Conservation (phyloP, 2,329 filamentous ascomycete species). For the Nigrograna mackinnonii region DNA sequence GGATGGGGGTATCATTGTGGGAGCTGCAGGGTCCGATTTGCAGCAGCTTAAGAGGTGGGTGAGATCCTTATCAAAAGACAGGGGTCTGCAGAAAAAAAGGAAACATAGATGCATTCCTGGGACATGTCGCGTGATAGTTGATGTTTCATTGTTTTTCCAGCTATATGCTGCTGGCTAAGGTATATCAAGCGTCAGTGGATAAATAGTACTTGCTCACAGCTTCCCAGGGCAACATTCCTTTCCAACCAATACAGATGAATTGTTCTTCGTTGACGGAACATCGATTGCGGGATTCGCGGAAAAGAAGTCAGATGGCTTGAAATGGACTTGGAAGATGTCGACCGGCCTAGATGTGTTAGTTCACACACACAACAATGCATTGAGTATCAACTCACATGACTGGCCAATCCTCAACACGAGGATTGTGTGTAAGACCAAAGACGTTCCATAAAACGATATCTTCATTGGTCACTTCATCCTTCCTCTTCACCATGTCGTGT, state of each 20-base stretch:
- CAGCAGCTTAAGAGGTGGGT: too few relatives aligned
- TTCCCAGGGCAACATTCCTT: conserved; percentile 25
- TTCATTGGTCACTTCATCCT: conserved; percentile 46
- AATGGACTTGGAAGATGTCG: conserved; percentile 52
- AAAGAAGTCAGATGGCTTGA: conserved; percentile 59
- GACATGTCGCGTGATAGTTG: too few relatives aligned
- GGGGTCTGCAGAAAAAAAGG: too few relatives aligned
- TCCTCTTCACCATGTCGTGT: conserved; percentile 46
- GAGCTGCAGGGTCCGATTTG: too few relatives aligned
- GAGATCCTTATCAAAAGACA: too few relatives aligned
- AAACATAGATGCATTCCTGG: too few relatives aligned
- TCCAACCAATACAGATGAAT: conserved; percentile 28
- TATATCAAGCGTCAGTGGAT: too few relatives aligned
- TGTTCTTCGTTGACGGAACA: conserved; percentile 47
- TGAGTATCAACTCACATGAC: conserved; percentile 38
- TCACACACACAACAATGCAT: background rate
- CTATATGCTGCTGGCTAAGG: too few relatives aligned
- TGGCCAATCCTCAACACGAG: conserved; percentile 54
- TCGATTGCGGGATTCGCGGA: conserved; percentile 57
- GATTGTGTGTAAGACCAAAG: conserved; percentile 57
- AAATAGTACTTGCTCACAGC: too few relatives aligned
- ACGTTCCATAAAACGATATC: conserved; percentile 56
- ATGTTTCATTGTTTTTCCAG: too few relatives aligned
- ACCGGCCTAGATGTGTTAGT: conserved; percentile 36
- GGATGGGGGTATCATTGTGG: too few relatives aligned